Base-by-base conservation (phyloP, 768 basidiomycete genomes). In the Pulveroboletus sp. region DNA sequence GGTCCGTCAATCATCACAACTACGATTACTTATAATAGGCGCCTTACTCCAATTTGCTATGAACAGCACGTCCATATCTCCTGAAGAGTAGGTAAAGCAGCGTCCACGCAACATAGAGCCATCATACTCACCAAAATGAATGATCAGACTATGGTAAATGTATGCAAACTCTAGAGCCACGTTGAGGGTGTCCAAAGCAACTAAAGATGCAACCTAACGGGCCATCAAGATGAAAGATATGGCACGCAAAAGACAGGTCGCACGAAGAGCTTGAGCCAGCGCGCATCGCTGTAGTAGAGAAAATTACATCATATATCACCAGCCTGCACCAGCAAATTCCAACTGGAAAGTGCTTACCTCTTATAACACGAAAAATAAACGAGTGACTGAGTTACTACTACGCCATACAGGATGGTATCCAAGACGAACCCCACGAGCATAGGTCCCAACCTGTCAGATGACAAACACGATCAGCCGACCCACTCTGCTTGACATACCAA, bases 351-450 rank as follows among this genome's bases (percentile, higher is more conserved):
- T 35, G 10, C 61, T 9, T 39, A 62, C 62, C 55, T 57, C 47
- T 63, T 65, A 33, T 64, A 64, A 33, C 52, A 61, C 5, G 63
- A 62, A 38, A 60, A 63, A 39, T 66, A 65, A 41, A 71, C 38
- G 55, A 65, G 69, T 0, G 62, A 61, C 57, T 73, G 73, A 35
- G 59, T 62, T 30, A 70, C 46, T 55, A 71, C 59, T 3, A 61
- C 60, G 28, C 72, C 72, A 49, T 61, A 71, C 41, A 73, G 49
- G 31, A 69, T 59, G 24, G 64, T 51, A 53, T 73, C 69, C 41
- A 72, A 56, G 37, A 68, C 57, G 30, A 69, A 56, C 35, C 72
- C 72, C 33, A 66, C 49, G 42, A 73, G 64, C 40, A 69, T 56
- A 2, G 72, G 72, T 6, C 72, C 72, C 43, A 66, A 57, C 28